phyloP scores from a whole-genome alignment of 768 basidiomycete genomes.

The Tylopilus subfusipes region DNA sequence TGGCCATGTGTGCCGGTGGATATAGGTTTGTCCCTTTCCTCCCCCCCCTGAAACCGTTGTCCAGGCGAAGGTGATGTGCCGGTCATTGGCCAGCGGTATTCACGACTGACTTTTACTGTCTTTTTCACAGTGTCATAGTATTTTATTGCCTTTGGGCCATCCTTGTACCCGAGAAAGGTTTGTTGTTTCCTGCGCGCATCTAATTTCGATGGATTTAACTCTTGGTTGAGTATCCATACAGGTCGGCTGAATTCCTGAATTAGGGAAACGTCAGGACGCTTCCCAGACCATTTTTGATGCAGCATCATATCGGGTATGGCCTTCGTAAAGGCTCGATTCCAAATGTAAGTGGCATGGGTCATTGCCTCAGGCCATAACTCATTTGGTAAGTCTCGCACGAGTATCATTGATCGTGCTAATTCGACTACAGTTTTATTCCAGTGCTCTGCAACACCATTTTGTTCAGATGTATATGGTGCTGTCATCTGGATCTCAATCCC shows the following conservation, averaged over 20 bases:
- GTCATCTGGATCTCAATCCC: slow-evolving; percentile 33
- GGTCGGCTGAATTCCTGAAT: not conserved
- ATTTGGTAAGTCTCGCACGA: not conserved
- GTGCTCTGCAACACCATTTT: slow-evolving; percentile 38
- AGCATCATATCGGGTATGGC: not conserved
- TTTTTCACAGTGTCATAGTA: not conserved
- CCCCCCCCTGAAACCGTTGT: not conserved
- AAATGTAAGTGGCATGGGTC: not conserved
- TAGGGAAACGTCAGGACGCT: not conserved
- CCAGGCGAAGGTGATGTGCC: not conserved
- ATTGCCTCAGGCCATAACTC: not conserved
- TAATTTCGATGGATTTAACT: not conserved
- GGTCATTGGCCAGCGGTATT: not conserved
- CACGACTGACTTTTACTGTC: slow-evolving; percentile 21
- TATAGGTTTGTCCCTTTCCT: not conserved
- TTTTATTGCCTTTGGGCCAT: not conserved
- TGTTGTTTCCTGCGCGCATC: not conserved
- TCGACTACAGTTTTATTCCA: slow-evolving; percentile 35
- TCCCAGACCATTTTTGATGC: not conserved
- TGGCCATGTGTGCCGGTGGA: not conserved
- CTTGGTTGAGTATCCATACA: not conserved
- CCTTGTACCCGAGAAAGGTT: not conserved
- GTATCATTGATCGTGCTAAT: slow-evolving; percentile 7
- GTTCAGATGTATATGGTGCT: slow-evolving; percentile 35
- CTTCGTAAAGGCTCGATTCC: not conserved